These are phyloP conservation scores for Candida dendrica DNA, from an alignment of 805 yeast species.

Conservation along the genomic window DNA sequence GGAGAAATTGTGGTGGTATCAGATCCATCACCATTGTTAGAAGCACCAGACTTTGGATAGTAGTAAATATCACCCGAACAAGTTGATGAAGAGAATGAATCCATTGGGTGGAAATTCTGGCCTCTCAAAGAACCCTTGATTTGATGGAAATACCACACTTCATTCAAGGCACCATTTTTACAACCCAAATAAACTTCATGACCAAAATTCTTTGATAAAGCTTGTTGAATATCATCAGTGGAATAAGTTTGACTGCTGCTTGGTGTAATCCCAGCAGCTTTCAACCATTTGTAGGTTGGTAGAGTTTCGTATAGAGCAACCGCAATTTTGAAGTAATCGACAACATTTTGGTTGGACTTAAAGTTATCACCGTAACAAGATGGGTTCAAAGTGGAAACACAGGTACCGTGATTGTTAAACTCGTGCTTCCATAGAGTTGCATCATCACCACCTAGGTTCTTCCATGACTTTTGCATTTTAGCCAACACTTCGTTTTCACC, in stretches of 20 bases:
- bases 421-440: conserved; percentile 82
- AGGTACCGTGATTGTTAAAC: conserved; percentile 90
- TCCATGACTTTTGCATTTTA: conserved; percentile 62
- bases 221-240: conserved; percentile 44
- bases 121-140: conserved; percentile 64
- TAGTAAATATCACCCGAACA: neutral
- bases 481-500: conserved; percentile 45
- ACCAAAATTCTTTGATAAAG: conserved; percentile 44
- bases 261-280: conserved; percentile 68
- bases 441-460: conserved; percentile 62
- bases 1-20: no score
- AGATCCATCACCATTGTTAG: conserved; percentile 28
- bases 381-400: conserved; percentile 75
- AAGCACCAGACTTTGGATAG: neutral
- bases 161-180: conserved; percentile 39
- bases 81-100: conserved; percentile 43
- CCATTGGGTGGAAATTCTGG: conserved; percentile 61
- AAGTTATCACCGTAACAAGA: conserved; percentile 45
- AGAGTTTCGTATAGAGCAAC: conserved; percentile 49
- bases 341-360: conserved; percentile 35
- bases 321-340: conserved; percentile 61
- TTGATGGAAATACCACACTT: conserved; percentile 72
- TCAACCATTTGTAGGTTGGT: conserved; percentile 63
- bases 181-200: conserved; percentile 56
- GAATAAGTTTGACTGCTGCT: conserved; percentile 48